phyloP scores from a whole-genome alignment of 108 stramenopile species.

The Licmophora abbreviata region DNA sequence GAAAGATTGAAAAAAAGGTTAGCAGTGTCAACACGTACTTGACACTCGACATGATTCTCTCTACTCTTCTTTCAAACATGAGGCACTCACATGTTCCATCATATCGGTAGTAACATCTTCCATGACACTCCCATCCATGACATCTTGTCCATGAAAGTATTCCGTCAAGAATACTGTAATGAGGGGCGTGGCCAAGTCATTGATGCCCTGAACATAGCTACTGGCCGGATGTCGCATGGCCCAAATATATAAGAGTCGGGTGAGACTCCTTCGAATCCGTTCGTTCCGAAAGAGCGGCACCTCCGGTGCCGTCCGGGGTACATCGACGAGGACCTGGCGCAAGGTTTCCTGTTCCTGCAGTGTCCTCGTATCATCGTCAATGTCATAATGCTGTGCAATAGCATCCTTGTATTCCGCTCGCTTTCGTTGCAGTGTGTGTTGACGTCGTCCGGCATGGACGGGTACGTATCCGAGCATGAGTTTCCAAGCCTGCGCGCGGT shows the following conservation, averaged over 20 bases:
- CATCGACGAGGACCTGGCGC: slow-evolving; percentile 95
- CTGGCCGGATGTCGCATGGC: slow-evolving; percentile 95
- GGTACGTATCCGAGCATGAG: slow-evolving; percentile 74
- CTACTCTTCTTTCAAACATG: slow-evolving; percentile 2
- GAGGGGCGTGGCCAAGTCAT: slow-evolving; percentile 93
- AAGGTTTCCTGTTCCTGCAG: slow-evolving; percentile 90
- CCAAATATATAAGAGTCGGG: slow-evolving; percentile 93
- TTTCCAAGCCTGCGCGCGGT: slow-evolving; percentile 68
- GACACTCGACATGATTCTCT: neutral
- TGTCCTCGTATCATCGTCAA: slow-evolving; percentile 72
- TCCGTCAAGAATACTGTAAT: slow-evolving; percentile 84
- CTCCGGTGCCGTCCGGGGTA: slow-evolving; percentile 92
- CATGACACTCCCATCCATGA: slow-evolving; percentile 60
- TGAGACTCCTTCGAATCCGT: slow-evolving; percentile 66
- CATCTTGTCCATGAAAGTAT: slow-evolving; percentile 42
- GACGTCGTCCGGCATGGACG: slow-evolving; percentile 53
- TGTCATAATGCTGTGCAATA: slow-evolving; percentile 74
- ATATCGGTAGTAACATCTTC: slow-evolving; percentile 45
- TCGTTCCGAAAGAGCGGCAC: slow-evolving; percentile 91
- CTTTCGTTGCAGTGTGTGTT: slow-evolving; percentile 52
- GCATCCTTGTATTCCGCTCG: slow-evolving; percentile 79
- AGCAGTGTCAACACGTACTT: neutral
- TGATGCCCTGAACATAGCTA: slow-evolving; percentile 97
- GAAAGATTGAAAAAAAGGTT: neutral
- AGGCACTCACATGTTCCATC: slow-evolving; percentile 43